phyloP scores from a whole-genome alignment of 2,329 filamentous ascomycete genomes.

The Blastomyces emzantsi region DNA sequence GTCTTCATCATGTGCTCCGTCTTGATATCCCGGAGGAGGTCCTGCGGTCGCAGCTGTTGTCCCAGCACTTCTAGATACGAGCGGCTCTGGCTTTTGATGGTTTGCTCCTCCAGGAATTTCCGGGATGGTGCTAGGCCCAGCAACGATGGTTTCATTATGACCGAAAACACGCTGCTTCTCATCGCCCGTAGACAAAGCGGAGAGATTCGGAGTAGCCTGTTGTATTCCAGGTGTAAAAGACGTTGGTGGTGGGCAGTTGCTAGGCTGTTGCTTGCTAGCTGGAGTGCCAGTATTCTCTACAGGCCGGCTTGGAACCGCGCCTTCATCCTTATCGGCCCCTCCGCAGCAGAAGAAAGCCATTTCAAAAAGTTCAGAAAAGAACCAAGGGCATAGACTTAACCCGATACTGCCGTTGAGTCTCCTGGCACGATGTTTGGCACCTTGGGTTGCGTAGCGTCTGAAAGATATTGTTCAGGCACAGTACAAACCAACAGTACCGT shows the following conservation, averaged over 20 bases:
- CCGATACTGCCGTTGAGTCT: not conserved
- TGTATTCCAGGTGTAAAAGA: not conserved
- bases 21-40: constrained; percentile 10
- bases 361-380: not conserved
- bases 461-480: not conserved
- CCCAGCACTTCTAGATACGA: constrained; percentile 10
- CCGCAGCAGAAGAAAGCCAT: constrained; percentile 6
- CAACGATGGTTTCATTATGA: not conserved
- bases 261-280: not conserved
- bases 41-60: constrained; percentile 14
- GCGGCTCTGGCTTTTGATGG: constrained; percentile 15
- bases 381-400: not conserved
- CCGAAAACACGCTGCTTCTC: constrained; percentile 15
- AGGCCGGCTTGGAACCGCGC: constrained; percentile 8
- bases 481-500: not conserved
- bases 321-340: constrained; percentile 3
- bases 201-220: not conserved
- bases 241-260: not conserved
- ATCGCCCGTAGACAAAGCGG: constrained; percentile 10
- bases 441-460: not conserved
- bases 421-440: not conserved
- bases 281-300: not conserved
- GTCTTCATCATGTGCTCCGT: not conserved
- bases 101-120: constrained; percentile 7
- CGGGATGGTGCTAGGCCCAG: not conserved